phyloP scores from a whole-genome alignment of 1,284 basidiomycete species.

The Puccinia triticina region DNA sequence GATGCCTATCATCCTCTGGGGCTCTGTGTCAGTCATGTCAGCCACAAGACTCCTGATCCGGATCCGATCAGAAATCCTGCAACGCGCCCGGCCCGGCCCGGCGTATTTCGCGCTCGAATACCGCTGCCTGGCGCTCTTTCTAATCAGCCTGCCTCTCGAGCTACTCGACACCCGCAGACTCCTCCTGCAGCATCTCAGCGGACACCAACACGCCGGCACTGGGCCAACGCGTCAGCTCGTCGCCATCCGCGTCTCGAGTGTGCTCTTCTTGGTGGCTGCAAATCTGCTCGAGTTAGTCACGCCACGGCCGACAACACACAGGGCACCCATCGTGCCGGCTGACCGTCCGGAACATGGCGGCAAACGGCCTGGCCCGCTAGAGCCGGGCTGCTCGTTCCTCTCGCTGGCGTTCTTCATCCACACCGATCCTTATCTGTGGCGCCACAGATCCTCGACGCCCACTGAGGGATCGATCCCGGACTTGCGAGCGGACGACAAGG shows the following conservation, averaged over 20 bases:
- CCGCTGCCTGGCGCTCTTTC: conserved; percentile 9
- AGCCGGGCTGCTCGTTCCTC: conserved; percentile 34
- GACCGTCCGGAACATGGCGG: background rate
- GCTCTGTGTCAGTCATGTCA: background rate
- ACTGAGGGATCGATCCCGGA: conserved; percentile 41
- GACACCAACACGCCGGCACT: background rate
- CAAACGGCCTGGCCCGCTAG: conserved; percentile 22
- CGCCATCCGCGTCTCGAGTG: background rate
- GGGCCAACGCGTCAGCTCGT: background rate
- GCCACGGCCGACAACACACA: conserved; percentile 12
- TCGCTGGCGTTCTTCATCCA: conserved; percentile 41
- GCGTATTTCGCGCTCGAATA: conserved; percentile 14
- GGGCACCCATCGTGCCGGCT: background rate
- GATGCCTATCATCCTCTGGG: conserved; percentile 23
- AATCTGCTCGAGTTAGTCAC: conserved; percentile 21
- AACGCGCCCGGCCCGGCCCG: conserved; percentile 2
- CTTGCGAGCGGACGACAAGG: conserved; percentile 32
- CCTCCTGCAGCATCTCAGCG: background rate
- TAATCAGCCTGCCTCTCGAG: conserved; percentile 28
- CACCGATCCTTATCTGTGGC: conserved; percentile 44
- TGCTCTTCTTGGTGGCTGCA: background rate
- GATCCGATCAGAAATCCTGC: background rate
- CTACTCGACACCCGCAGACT: conserved; percentile 12
- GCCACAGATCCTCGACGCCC: conserved; percentile 26
- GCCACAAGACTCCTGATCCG: conserved; percentile 2